Percentiles rank a stretch among this genome's conserved stretches.
Conservation (phyloP, 2,329 filamentous ascomycete species). For the Fusarium chuoi region DNA sequence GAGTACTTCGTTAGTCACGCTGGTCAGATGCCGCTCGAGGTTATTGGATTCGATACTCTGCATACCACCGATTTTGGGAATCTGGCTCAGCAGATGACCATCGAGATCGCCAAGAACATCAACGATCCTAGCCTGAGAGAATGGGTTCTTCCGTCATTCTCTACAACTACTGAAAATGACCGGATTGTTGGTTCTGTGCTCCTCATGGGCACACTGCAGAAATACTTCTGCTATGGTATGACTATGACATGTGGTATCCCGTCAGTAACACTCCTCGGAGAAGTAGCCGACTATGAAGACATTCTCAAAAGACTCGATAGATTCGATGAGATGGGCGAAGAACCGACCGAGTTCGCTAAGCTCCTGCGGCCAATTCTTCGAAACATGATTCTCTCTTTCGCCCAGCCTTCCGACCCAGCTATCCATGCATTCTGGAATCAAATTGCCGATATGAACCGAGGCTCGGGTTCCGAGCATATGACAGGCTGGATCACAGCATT, state of each 20-base stretch:
- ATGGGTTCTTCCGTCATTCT: neutral
- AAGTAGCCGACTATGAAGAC: neutral
- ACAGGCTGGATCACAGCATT: neutral
- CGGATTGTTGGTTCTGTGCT: neutral
- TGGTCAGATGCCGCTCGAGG: neutral
- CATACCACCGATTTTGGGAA: neutral
- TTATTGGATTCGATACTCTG: rapidly evolving
- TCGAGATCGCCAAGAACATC: neutral
- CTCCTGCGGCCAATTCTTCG: neutral
- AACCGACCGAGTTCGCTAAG: neutral
- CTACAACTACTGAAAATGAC: neutral
- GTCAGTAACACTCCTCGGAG: neutral
- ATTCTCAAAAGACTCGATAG: neutral
- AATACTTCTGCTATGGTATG: neutral
- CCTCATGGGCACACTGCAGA: neutral
- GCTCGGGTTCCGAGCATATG: neutral
- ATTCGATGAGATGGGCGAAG: neutral
- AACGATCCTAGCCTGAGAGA: neutral
- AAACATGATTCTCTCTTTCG: neutral
- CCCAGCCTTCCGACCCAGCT: neutral
- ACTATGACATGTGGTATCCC: rapidly evolving
- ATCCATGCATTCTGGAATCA: neutral
- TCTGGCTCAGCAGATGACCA: rapidly evolving
- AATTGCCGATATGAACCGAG: rapidly evolving
- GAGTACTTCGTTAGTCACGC: neutral